phyloP scores from a whole-genome alignment of 441 rosid genomes.

The Theobroma grandiflorum region DNA sequence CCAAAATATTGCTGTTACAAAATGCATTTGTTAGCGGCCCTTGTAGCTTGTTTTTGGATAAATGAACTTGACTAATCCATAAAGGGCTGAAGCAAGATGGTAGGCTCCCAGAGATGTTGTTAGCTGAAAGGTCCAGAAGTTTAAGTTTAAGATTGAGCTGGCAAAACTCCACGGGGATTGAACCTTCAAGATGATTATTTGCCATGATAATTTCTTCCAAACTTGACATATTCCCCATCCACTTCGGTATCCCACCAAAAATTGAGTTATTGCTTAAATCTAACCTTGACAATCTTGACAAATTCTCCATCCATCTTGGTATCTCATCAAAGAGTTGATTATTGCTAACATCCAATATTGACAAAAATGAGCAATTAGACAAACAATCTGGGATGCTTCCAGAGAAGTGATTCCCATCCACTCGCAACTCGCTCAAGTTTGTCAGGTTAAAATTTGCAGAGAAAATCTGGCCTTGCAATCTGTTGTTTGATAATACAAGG shows the following conservation, averaged over 20 bases:
- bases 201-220: too few relatives aligned
- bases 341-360: neutral
- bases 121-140: conserved; percentile 8
- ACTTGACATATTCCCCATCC: too few relatives aligned
- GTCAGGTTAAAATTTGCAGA: fast-evolving
- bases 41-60: too few relatives aligned
- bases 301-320: neutral
- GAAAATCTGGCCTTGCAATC: too few relatives aligned
- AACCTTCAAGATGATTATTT: too few relatives aligned
- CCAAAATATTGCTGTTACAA: too few relatives aligned
- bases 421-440: neutral
- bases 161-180: neutral
- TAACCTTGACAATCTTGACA: neutral
- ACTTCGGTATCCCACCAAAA: neutral
- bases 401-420: conserved; percentile 17
- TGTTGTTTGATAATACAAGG: too few relatives aligned
- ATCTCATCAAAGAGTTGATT: neutral
- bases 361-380: neutral
- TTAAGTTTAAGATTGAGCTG: neutral
- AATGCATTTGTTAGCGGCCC: too few relatives aligned
- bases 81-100: conserved; percentile 5
- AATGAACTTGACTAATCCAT: too few relatives aligned
- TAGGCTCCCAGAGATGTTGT: neutral
- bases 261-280: neutral
- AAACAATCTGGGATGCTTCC: conserved; percentile 17